Base-by-base conservation (phyloP, 371 early-diverging fungal species). In the Choanephora cucurbitarum region DNA sequence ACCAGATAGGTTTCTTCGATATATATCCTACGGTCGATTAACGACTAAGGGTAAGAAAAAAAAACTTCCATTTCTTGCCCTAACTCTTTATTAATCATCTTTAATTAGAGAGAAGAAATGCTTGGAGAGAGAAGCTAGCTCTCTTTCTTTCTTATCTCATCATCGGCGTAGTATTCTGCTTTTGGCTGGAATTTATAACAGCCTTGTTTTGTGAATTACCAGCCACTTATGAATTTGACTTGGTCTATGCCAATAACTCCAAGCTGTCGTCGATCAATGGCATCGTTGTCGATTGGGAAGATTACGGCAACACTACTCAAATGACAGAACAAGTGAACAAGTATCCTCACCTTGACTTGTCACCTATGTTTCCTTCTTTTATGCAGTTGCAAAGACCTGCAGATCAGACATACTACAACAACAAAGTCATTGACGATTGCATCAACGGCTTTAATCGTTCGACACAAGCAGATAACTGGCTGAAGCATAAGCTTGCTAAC, bases 121-220 rank as follows among this genome's bases (percentile, higher is more conserved):
- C 70, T n/a, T 79, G 73, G 73, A 66, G 75, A 57, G 80, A 79
- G 61, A 79, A 79, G 53, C 45, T 79, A 4, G 62, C 80, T 10
- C 57, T 69, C 13, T 65, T 65, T n/a, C 19, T 67, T 9, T 24
- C 69, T 2, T 66, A 63, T 44, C 18, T 67, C 5, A 18, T 62
- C 3, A 44, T 70, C 8, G 58, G 56, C 9, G 68, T 49, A 2
- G 17, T 73, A 28, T 67, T 79, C 55, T 60, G 69, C 18, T 61
- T 76, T 47, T 76, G 76, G 77, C 49, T 79, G 21, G 75, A 74
- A 58, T 72, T 67, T 24, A 57, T 76, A 21, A 66, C 74, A 23
- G 57, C 63, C 4, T 47, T 76, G 1, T 79, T 79, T 58, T 79
- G 80, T 52, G 69, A 73, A 34, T 57, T 61, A 9, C 66, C 71